phyloP scores from a whole-genome alignment of 202 grass and related monocot species.

The Thinopyrum obtusiflorum region DNA sequence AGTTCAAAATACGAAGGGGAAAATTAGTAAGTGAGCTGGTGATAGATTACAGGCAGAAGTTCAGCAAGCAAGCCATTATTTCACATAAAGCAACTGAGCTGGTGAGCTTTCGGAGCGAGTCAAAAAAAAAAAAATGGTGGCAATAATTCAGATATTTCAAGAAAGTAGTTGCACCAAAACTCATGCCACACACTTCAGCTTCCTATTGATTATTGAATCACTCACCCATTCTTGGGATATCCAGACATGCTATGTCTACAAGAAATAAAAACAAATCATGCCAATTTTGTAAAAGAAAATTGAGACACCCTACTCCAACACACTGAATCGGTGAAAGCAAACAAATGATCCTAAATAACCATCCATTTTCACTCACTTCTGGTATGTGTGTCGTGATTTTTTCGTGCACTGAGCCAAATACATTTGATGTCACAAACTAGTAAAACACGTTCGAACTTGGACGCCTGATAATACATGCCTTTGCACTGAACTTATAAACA shows the following conservation, averaged over 20 bases:
- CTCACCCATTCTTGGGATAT: background rate
- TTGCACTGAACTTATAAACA: slow-evolving; percentile 4
- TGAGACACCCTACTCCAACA: background rate
- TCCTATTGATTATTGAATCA: background rate
- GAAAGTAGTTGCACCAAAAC: background rate
- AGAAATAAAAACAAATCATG: background rate
- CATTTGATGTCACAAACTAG: background rate
- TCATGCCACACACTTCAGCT: background rate
- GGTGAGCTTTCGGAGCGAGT: background rate
- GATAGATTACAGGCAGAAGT: background rate
- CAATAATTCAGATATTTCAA: slow-evolving; percentile 15
- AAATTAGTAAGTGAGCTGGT: background rate
- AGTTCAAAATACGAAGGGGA: background rate
- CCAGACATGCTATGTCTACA: background rate
- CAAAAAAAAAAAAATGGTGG: background rate
- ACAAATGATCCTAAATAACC: background rate
- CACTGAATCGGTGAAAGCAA: background rate
- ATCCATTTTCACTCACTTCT: slow-evolving; percentile 13
- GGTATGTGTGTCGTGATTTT: background rate
- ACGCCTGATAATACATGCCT: background rate
- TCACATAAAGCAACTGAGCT: no score
- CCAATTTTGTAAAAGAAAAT: background rate
- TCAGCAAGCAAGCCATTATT: background rate
- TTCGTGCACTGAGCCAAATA: background rate
- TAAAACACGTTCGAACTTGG: background rate